A percentile compares a stretch with the other conserved stretches of the same genome.
Conservation (phyloP, 1,139 yeast species). For the Hyphopichia burtonii region DNA sequence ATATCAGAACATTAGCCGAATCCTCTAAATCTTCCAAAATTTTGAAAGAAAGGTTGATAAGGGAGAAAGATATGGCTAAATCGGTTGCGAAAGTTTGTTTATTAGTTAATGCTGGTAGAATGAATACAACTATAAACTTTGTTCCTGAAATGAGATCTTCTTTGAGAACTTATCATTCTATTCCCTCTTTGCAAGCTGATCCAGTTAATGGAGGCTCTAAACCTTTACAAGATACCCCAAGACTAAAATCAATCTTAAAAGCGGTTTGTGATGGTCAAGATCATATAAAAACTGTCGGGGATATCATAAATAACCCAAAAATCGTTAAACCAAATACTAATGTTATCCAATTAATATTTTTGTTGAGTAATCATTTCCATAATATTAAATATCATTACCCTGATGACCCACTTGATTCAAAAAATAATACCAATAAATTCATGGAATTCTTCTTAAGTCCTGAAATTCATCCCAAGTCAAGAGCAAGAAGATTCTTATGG, state of each 20-base stretch:
- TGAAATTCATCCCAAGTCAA: slow-evolving; percentile 51
- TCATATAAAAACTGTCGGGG: slow-evolving; percentile 44
- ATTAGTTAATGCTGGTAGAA: slow-evolving; percentile 86
- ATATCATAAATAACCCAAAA: slow-evolving; percentile 38
- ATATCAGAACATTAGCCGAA: slow-evolving; percentile 77
- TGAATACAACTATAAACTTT: slow-evolving; percentile 93
- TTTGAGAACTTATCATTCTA: slow-evolving; percentile 86
- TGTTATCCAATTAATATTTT: slow-evolving; percentile 72
- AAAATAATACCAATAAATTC: slow-evolving; percentile 33
- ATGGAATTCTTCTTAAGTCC: slow-evolving; percentile 66
- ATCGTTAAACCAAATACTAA: slow-evolving; percentile 46
- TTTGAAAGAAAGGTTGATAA: slow-evolving; percentile 69
- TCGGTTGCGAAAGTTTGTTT: slow-evolving; percentile 82
- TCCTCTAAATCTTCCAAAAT: slow-evolving; percentile 83
- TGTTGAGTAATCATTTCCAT: slow-evolving; percentile 64
- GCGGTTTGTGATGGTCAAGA: slow-evolving; percentile 60
- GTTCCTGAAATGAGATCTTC: slow-evolving; percentile 97
- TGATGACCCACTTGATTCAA: slow-evolving; percentile 13
- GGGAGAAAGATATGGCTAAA: slow-evolving; percentile 61
- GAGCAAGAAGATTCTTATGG: slow-evolving; percentile 82
- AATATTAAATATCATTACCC: slow-evolving; percentile 37
- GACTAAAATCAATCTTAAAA: slow-evolving; percentile 84
- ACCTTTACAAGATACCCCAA: slow-evolving; percentile 91
- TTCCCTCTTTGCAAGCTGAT: slow-evolving; percentile 81
- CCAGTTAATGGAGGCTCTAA: slow-evolving; percentile 54